These are phyloP conservation scores for Globomyces pollinis-pini DNA, from an alignment of 192 early-diverging fungal species.

Conservation along the genomic window DNA sequence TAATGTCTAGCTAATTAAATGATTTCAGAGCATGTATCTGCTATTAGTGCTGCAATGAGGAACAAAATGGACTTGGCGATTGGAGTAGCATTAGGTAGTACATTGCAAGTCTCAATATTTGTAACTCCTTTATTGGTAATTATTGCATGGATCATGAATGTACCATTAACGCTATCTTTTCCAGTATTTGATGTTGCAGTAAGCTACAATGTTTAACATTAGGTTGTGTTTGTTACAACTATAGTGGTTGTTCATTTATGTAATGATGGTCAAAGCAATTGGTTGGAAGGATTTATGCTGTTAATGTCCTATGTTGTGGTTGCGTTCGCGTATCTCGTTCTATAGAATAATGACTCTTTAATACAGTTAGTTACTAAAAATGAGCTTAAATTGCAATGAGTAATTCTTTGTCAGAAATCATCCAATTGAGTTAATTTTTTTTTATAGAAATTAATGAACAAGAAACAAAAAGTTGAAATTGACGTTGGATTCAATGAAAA, in stretches of 20 bases:
- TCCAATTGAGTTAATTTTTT: no score
- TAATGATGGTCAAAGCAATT: constrained; percentile 80
- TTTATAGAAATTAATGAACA: no score
- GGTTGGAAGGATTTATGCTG: constrained; percentile 79
- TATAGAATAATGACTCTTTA: no score
- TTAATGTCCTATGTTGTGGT: constrained; percentile 78
- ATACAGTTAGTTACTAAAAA: no score
- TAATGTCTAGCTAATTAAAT: not conserved
- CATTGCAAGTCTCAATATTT: constrained; percentile 73
- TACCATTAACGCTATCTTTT: constrained; percentile 82
- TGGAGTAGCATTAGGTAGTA: constrained; percentile 77
- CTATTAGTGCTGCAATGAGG: constrained; percentile 67
- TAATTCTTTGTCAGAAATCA: no score
- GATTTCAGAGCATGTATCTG: constrained; percentile 74
- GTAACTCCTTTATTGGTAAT: constrained; percentile 48
- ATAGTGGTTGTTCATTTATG: constrained; percentile 40
- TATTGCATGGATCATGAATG: constrained; percentile 74
- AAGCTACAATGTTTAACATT: no score
- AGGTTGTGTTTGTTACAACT: not conserved
- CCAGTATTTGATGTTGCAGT: constrained; percentile 26
- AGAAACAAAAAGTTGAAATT: no score
- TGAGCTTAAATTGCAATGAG: no score
- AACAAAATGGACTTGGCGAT: constrained; percentile 92
- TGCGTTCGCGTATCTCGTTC: constrained; percentile 52
- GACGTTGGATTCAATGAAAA: no score